These are phyloP conservation scores for Ilyonectria robusta DNA, from an alignment of 2,329 filamentous ascomycete genomes.

Conservation along the genomic window DNA sequence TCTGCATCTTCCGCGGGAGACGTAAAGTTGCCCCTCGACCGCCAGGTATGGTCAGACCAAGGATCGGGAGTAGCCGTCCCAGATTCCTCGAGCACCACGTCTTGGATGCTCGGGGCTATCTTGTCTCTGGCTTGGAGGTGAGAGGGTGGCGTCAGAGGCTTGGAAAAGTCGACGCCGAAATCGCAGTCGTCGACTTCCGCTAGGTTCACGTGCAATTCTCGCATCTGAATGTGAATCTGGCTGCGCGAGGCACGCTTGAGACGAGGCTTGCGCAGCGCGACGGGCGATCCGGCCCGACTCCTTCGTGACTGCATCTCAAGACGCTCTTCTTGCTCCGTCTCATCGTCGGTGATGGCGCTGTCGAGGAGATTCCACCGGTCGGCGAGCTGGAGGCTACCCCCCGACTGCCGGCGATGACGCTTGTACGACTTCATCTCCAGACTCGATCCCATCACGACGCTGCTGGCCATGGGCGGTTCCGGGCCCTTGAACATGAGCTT, in stretches of 20 bases:
- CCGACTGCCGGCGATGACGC: slow-evolving; percentile 64
- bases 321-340: slow-evolving; percentile 61
- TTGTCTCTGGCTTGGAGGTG: background rate
- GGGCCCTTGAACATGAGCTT: slow-evolving; percentile 44
- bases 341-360: slow-evolving; percentile 59
- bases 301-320: slow-evolving; percentile 58
- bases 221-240: slow-evolving; percentile 51
- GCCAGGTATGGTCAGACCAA: slow-evolving; percentile 24
- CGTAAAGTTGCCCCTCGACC: slow-evolving; percentile 28
- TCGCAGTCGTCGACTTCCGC: slow-evolving; percentile 35
- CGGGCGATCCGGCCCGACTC: slow-evolving; percentile 43
- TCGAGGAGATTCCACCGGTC: slow-evolving; percentile 56
- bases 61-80: slow-evolving; percentile 31
- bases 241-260: slow-evolving; percentile 60
- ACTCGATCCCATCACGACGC: slow-evolving; percentile 35
- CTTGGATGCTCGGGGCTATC: slow-evolving; percentile 1
- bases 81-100: slow-evolving; percentile 20
- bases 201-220: slow-evolving; percentile 36
- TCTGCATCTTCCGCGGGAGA: slow-evolving; percentile 51
- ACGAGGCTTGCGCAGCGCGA: slow-evolving; percentile 55
- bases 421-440: slow-evolving; percentile 50
- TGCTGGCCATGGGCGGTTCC: slow-evolving; percentile 33
- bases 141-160: slow-evolving; percentile 48
- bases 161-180: slow-evolving; percentile 55
- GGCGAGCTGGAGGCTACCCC: slow-evolving; percentile 61